A percentile compares a stretch with the other conserved stretches of the same genome.
Conservation (phyloP, 176 grass and related monocot species). For the Cenchrus fungigraminus region DNA sequence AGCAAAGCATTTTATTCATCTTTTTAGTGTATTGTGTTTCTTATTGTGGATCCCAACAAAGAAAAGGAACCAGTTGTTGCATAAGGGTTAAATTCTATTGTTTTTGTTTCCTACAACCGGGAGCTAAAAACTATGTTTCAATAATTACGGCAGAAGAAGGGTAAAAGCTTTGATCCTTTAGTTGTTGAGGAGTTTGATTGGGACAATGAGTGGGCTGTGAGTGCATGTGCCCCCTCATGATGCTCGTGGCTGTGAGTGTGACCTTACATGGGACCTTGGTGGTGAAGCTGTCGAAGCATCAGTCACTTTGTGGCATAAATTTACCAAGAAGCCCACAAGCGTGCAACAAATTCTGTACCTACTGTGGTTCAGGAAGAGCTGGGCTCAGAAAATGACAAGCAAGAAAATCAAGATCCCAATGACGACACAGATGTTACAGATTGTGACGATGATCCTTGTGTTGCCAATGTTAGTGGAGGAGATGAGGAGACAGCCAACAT, state of each 20-base stretch:
- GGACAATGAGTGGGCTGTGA: not conserved
- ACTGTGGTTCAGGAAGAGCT: not conserved
- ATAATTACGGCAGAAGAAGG: too few relatives aligned
- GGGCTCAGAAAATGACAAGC: not conserved
- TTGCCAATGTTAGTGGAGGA: not conserved
- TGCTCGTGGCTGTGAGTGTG: not conserved
- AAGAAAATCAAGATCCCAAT: not conserved
- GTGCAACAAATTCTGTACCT: not conserved
- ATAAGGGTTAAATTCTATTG: not conserved
- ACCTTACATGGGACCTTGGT: not conserved
- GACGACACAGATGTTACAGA: not conserved
- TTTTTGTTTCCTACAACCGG: not conserved
- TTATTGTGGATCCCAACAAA: not conserved
- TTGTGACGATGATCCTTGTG: not conserved
- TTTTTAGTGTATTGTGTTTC: not conserved
- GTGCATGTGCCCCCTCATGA: not conserved
- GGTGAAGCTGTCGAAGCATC: constrained; percentile 13
- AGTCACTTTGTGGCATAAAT: not conserved
- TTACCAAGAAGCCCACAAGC: not conserved
- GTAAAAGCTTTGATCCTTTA: not conserved
- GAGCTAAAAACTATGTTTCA: not conserved
- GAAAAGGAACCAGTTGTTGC: too few relatives aligned
- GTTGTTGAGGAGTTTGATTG: not conserved
- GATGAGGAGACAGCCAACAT: not conserved
- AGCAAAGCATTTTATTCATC: not conserved